phyloP scores from a whole-genome alignment of 805 yeast species.

The Lipomyces oligophaga region DNA sequence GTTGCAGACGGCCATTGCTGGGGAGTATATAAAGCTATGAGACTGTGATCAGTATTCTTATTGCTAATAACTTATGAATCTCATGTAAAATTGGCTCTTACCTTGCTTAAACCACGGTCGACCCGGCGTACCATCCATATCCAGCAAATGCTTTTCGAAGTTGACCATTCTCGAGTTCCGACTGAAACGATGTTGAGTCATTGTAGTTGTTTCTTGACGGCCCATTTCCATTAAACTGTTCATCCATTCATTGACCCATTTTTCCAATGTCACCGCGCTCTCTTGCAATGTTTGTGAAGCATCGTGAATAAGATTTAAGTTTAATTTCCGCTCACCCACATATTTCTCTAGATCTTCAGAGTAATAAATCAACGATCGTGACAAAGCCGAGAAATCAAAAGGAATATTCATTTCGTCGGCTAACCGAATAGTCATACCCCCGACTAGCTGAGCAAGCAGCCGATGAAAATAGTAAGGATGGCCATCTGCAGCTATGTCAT shows the following conservation, averaged over 20 bases:
- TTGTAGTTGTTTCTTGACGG: slow-evolving; percentile 17
- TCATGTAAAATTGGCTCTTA: slow-evolving; percentile 35
- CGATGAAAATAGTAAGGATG: slow-evolving; percentile 54
- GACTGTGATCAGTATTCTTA: not conserved
- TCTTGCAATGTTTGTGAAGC: slow-evolving; percentile 31
- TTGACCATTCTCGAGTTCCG: slow-evolving; percentile 44
- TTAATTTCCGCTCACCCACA: slow-evolving; percentile 14
- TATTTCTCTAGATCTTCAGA: slow-evolving; percentile 13
- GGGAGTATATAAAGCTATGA: slow-evolving; percentile 52
- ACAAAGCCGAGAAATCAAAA: slow-evolving; percentile 43
- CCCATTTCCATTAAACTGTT: slow-evolving; percentile 48
- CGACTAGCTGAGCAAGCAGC: slow-evolving; percentile 51
- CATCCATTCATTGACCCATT: slow-evolving; percentile 22
- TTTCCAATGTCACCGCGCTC: slow-evolving; percentile 46
- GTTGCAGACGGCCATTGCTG: slow-evolving; percentile 54
- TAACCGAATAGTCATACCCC: slow-evolving; percentile 48
- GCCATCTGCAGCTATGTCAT: slow-evolving; percentile 11
- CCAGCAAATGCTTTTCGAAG: slow-evolving; percentile 42
- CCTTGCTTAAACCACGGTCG: slow-evolving; percentile 59
- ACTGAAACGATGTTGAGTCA: slow-evolving; percentile 25
- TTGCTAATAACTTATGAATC: no score
- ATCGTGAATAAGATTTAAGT: slow-evolving; percentile 22
- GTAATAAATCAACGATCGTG: slow-evolving; percentile 31
- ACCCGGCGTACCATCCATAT: slow-evolving; percentile 47
- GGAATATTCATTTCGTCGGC: slow-evolving; percentile 48